Percentiles rank a stretch among this genome's conserved stretches.
Evolutionary conservation across 371 early-diverging fungal species (phyloP).

Genomic region (Syncephalastrum contaminatum): DNA sequence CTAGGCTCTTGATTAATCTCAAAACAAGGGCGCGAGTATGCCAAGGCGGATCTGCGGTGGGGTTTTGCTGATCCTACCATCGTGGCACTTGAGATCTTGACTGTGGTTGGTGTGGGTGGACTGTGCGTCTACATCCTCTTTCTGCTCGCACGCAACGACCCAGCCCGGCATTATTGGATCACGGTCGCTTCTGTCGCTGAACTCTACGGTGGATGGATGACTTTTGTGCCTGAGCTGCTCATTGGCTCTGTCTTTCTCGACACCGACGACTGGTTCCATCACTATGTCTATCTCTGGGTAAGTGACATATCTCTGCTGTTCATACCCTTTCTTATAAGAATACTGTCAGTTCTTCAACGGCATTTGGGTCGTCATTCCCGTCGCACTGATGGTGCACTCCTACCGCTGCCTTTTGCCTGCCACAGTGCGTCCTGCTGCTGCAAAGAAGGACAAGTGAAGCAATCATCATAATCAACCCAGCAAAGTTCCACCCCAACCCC

Average conservation of each 20-base stretch:
- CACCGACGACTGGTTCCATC: constrained; percentile 27
- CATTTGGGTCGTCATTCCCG: constrained; percentile 33
- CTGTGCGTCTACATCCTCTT: constrained; percentile 21
- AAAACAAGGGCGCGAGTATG: constrained; percentile 36
- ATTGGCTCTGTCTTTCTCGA: constrained; percentile 20
- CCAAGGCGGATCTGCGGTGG: constrained; percentile 39
- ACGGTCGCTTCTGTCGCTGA: constrained; percentile 28
- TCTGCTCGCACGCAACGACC: constrained; percentile 17
- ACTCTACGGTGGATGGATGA: constrained; percentile 38
- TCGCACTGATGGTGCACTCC: constrained; percentile 17
- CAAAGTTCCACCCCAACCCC: too few relatives aligned
- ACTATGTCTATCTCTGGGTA: constrained; percentile 28
- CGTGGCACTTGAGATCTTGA: constrained; percentile 30
- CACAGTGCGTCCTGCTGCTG: too few relatives aligned
- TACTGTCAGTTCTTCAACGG: constrained; percentile 31
- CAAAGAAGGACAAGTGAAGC: too few relatives aligned
- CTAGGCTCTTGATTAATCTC: not conserved
- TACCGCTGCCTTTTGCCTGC: constrained; percentile 6
- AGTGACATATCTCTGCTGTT: not conserved
- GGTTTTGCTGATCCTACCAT: constrained; percentile 28
- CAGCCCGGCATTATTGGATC: constrained; percentile 27
- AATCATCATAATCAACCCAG: too few relatives aligned
- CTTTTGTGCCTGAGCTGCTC: constrained; percentile 36
- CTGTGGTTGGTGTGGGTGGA: constrained; percentile 21
- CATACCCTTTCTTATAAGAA: not conserved